Percentiles rank a stretch among this genome's conserved stretches.
phyloP scores from a whole-genome alignment of 208 protist genomes.

The Trypanosoma lewisi region DNA sequence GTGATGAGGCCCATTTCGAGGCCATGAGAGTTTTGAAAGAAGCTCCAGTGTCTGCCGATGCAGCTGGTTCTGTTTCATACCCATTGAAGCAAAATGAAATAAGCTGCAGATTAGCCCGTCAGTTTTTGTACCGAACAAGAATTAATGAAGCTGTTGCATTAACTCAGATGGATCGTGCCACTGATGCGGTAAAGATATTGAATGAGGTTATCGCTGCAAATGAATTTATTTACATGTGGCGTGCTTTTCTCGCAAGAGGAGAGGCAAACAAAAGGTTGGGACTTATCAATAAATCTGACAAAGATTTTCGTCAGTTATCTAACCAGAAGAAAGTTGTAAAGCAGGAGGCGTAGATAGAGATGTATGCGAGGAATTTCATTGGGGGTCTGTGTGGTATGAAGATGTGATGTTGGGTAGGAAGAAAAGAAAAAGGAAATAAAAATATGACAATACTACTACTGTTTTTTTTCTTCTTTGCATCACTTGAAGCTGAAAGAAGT shows the following conservation, averaged over 20 bases:
- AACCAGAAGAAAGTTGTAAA: constrained; percentile 61
- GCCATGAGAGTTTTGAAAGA: constrained; percentile 42
- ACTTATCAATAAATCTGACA: constrained; percentile 76
- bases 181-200: constrained; percentile 69
- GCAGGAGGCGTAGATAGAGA: constrained; percentile 30
- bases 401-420: no score
- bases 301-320: constrained; percentile 76
- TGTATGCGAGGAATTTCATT: constrained; percentile 7
- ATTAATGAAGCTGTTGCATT: constrained; percentile 71
- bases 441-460: background rate
- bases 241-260: constrained; percentile 73
- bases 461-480: background rate
- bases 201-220: constrained; percentile 67
- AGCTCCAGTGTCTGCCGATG: constrained; percentile 49
- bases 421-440: background rate
- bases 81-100: constrained; percentile 46
- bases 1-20: constrained; percentile 58
- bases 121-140: constrained; percentile 76
- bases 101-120: constrained; percentile 44
- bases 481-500: background rate
- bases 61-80: constrained; percentile 49
- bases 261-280: constrained; percentile 76
- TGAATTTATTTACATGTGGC: constrained; percentile 90
- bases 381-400: background rate
- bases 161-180: constrained; percentile 58